Evolutionary conservation across 768 basidiomycete genomes (phyloP).

Genomic region (Pleurotus pulmonarius): DNA sequence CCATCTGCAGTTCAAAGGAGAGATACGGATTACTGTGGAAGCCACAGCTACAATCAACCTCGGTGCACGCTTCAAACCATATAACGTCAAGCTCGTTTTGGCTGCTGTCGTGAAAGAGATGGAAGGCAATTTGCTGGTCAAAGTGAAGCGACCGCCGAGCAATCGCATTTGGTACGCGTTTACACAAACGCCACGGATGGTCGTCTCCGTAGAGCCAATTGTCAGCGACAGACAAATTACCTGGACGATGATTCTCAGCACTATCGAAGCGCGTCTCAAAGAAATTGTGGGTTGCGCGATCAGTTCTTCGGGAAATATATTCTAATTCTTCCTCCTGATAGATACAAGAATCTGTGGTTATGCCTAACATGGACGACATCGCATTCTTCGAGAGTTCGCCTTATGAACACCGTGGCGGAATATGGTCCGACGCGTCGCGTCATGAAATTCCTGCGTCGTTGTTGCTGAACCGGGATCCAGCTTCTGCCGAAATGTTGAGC

Average conservation of each 20-base stretch:
- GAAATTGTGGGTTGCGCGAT: constrained; percentile 62
- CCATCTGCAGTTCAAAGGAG: constrained; percentile 80
- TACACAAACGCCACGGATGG: constrained; percentile 84
- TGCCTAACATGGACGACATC: constrained; percentile 98
- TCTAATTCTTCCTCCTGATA: constrained; percentile 25
- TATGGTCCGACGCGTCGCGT: constrained; percentile 78
- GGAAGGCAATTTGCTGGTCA: constrained; percentile 87
- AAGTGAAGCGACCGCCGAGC: constrained; percentile 92
- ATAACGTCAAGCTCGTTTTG: constrained; percentile 84
- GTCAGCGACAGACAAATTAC: constrained; percentile 94
- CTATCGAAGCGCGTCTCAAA: constrained; percentile 84
- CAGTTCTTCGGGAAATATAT: not conserved
- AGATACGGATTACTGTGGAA: constrained; percentile 85
- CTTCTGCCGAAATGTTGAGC: constrained; percentile 26
- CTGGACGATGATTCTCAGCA: constrained; percentile 87
- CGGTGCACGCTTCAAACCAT: constrained; percentile 82
- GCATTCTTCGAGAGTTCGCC: constrained; percentile 82
- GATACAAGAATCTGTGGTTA: constrained; percentile 91
- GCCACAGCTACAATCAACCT: constrained; percentile 86
- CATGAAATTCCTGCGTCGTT: constrained; percentile 25
- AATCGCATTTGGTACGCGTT: constrained; percentile 97
- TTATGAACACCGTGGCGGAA: constrained; percentile 75
- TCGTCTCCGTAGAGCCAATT: constrained; percentile 86
- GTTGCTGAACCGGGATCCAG: constrained; percentile 12
- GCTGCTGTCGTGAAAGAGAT: constrained; percentile 86